phyloP scores from a whole-genome alignment of 2,329 filamentous ascomycete genomes.

The Chaetoscypha palmicola region DNA sequence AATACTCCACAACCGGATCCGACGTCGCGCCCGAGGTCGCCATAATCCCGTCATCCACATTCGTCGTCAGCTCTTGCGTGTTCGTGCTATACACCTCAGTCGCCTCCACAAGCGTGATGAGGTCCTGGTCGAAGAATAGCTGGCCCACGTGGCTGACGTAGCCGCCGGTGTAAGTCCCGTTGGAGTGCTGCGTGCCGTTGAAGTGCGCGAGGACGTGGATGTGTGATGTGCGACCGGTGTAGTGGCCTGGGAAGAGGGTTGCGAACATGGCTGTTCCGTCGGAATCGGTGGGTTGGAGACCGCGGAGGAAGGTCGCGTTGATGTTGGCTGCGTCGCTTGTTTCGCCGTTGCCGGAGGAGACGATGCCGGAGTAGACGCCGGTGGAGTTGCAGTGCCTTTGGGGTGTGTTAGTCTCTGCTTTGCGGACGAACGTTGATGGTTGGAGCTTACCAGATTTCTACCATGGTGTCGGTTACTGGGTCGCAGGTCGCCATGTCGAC shows the following conservation, averaged over 20 bases:
- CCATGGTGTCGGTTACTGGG: conserved; percentile 39
- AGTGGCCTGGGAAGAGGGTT: conserved; percentile 40
- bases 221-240: conserved; percentile 39
- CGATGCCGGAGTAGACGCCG: conserved; percentile 37
- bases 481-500: conserved; percentile 49
- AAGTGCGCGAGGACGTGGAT: conserved; percentile 43
- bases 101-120: conserved; percentile 45
- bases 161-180: conserved; percentile 43
- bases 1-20: conserved; percentile 50
- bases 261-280: conserved; percentile 39
- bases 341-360: conserved; percentile 37
- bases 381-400: conserved; percentile 34
- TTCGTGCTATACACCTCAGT: conserved; percentile 42
- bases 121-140: conserved; percentile 55
- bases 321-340: conserved; percentile 34
- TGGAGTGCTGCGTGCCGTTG: conserved; percentile 32
- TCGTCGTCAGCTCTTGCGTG: conserved; percentile 34
- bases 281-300: conserved; percentile 35
- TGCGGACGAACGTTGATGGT: not conserved
- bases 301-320: conserved; percentile 37
- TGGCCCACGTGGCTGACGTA: conserved; percentile 55
- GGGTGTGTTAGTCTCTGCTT: conserved; percentile 35
- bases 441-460: conserved; percentile 6
- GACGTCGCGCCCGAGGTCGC: conserved; percentile 38
- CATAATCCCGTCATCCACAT: conserved; percentile 33